Base-by-base conservation (phyloP, 1,139 yeast species). In the Zygosaccharomyces pseudobailii region DNA sequence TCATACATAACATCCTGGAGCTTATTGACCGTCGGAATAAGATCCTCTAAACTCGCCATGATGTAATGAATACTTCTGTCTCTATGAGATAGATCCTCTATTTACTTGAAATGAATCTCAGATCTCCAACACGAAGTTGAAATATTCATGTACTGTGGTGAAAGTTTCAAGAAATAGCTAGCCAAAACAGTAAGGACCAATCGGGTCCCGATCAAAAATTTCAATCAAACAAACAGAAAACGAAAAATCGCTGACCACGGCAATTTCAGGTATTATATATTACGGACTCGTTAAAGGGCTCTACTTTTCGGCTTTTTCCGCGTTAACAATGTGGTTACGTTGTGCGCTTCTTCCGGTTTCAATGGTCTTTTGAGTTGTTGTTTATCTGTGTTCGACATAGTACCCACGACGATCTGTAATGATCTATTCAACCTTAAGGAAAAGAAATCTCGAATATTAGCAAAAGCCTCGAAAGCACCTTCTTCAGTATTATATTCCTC, bases 1-100 rank as follows among this genome's bases (percentile, higher is more conserved):
- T 84, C 82, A 53, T 87, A 82, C 50, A 83, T 85, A 51, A 83
- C 84, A 65, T 84, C 90, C 63, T 84, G 90, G 45, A 84, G 73
- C 66, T 82, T 83, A 67, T 84, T 84, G 44, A 84, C 89, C 35
- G 86, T 84, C 3, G 98, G 97, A 55, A 92, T 90, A 60, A 92
- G 79, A 65, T 89, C 96, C 66, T 81, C 85, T 49, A 83, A 65
- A 23, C 82, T 70, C 17, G 84, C 71, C 82, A 77, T 78, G 24
- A 33, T 44, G 23, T 8, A 19, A 30, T n/a, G 25, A 38, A 28
- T 9, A 21, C 25, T 13, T 17, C 32, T 38, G 30, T 38, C 8
- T 28, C 23, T 30, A 13, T n/a, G n/a, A 1, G 13, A n/a, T 7
- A 4, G 33, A 30, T 30, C 33, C 33, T 30, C 4, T 19, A 1